Evolutionary conservation across 2,329 filamentous ascomycete species (phyloP).

Genomic region (Xylariaceae sp.): DNA sequence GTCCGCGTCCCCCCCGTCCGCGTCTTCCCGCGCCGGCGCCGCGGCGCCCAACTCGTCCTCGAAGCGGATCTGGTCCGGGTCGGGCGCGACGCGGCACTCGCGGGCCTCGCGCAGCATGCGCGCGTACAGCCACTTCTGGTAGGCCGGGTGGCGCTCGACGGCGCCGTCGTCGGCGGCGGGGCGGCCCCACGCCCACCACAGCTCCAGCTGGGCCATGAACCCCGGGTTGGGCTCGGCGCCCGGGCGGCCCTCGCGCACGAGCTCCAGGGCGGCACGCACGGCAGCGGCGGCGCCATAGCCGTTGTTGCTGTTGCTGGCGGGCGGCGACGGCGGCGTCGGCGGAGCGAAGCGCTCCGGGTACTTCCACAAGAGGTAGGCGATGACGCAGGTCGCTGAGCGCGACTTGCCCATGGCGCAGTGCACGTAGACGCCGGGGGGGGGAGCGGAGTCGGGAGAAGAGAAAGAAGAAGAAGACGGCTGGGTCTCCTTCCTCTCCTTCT

Average conservation of each 20-base stretch:
- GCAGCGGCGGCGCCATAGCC: constrained; percentile 43
- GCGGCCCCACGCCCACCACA: constrained; percentile 84
- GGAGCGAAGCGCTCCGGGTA: constrained; percentile 46
- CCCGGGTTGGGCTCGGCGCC: constrained; percentile 84
- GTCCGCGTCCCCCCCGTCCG: constrained; percentile 38
- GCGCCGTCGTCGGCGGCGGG: constrained; percentile 49
- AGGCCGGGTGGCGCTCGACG: constrained; percentile 61
- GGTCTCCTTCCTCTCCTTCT: neutral
- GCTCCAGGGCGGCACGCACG: constrained; percentile 54
- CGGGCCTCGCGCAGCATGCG: constrained; percentile 50
- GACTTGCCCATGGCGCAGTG: constrained; percentile 94
- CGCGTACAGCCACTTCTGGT: constrained; percentile 63
- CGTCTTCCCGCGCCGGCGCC: constrained; percentile 21
- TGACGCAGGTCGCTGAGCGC: constrained; percentile 73
- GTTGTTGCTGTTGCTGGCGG: constrained; percentile 31
- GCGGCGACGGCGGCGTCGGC: constrained; percentile 36
- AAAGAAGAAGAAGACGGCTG: neutral
- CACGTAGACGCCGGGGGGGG: constrained; percentile 41
- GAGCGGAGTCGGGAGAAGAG: constrained; percentile 10
- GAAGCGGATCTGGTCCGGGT: constrained; percentile 68
- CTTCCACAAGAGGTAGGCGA: constrained; percentile 77
- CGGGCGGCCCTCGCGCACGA: constrained; percentile 62
- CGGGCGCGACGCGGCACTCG: constrained; percentile 71
- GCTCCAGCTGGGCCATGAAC: constrained; percentile 80
- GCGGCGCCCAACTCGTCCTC: constrained; percentile 52